phyloP scores from a whole-genome alignment of 768 basidiomycete species.

The Lentinula guzmanii region DNA sequence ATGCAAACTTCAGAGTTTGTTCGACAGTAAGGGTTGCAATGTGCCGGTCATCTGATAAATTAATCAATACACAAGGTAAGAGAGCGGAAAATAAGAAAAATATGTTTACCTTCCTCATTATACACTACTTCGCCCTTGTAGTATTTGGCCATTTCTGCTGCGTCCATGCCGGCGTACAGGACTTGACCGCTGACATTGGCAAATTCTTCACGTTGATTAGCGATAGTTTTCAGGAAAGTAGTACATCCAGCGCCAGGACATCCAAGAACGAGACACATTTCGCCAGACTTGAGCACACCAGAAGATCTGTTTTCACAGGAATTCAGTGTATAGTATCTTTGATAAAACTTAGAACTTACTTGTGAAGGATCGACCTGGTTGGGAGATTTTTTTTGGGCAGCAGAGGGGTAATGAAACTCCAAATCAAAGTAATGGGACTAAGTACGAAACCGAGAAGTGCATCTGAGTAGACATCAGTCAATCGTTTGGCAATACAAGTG shows the following conservation, averaged over 20 bases:
- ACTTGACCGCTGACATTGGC: slow-evolving; percentile 63
- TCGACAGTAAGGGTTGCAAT: slow-evolving; percentile 77
- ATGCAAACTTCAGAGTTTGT: slow-evolving; percentile 67
- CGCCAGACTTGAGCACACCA: slow-evolving; percentile 68
- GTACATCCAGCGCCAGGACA: slow-evolving; percentile 83
- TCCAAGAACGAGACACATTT: slow-evolving; percentile 85
- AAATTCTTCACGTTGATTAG: slow-evolving; percentile 69
- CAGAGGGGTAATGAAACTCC: slow-evolving; percentile 32
- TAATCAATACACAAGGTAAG: not conserved
- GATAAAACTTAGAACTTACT: slow-evolving; percentile 25
- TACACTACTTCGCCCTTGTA: slow-evolving; percentile 81
- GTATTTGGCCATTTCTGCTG: slow-evolving; percentile 66
- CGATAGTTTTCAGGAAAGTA: slow-evolving; percentile 79
- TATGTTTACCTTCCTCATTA: slow-evolving; percentile 57
- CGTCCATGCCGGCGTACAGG: slow-evolving; percentile 76
- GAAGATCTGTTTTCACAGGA: slow-evolving; percentile 37
- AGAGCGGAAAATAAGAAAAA: not conserved
- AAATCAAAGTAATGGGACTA: slow-evolving; percentile 42
- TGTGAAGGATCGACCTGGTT: slow-evolving; percentile 54
- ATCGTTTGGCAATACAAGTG: not conserved
- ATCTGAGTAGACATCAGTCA: slow-evolving; percentile 23
- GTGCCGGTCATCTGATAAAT: slow-evolving; percentile 63
- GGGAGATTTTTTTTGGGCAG: slow-evolving; percentile 29
- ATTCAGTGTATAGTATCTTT: no score
- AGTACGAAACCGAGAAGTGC: slow-evolving; percentile 50